phyloP scores from a whole-genome alignment of 1,284 basidiomycete genomes.

The Cryptococcus sp. region DNA sequence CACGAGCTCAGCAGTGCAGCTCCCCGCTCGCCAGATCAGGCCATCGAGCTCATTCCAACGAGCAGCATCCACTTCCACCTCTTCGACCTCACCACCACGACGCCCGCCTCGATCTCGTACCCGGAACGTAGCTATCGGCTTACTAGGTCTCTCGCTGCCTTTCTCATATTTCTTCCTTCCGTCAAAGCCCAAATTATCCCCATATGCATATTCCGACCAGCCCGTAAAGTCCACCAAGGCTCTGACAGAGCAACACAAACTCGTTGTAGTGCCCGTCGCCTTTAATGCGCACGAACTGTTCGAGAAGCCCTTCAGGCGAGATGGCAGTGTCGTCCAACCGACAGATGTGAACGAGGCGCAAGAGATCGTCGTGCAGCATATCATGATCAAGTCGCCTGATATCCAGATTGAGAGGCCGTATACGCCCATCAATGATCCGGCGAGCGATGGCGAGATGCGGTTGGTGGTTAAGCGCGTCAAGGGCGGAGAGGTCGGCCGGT shows the following conservation, averaged over 20 bases:
- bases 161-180: slow-evolving; percentile 24
- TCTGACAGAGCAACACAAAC: slow-evolving; percentile 35
- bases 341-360: neutral
- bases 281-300: slow-evolving; percentile 6
- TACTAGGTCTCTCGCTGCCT: slow-evolving; percentile 22
- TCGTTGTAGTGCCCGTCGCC: slow-evolving; percentile 31
- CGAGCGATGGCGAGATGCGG: slow-evolving; percentile 34
- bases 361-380: slow-evolving; percentile 44
- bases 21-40: too few species aligned
- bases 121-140: too few species aligned
- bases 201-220: slow-evolving; percentile 44
- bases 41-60: neutral
- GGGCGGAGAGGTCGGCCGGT: slow-evolving; percentile 53
- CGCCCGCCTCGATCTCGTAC: slow-evolving; percentile 6
- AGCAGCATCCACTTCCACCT: slow-evolving; percentile 4
- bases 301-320: slow-evolving; percentile 11
- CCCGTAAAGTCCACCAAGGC: slow-evolving; percentile 16
- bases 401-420: slow-evolving; percentile 52
- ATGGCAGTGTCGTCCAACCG: slow-evolving; percentile 8
- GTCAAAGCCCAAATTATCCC: slow-evolving; percentile 21
- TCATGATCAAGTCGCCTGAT: slow-evolving; percentile 49
- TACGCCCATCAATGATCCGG: slow-evolving; percentile 48
- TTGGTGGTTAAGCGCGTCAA: slow-evolving; percentile 49
- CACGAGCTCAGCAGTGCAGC: too few species aligned
- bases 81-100: neutral